These are phyloP conservation scores for Penicillium sp. DNA, from an alignment of 2,329 filamentous ascomycete species.

Conservation along the genomic window DNA sequence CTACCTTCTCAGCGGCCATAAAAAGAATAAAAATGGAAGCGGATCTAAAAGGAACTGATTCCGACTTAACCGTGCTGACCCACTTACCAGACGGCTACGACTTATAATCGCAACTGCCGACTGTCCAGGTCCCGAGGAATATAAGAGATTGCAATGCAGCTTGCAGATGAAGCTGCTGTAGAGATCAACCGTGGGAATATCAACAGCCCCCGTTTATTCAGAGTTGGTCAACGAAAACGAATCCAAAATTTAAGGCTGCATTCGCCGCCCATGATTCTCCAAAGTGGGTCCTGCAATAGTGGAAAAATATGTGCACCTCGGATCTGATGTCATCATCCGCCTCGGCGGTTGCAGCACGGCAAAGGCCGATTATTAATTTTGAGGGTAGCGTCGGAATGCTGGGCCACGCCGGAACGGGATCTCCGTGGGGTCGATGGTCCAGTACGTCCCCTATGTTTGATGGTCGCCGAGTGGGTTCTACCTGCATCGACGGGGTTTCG, in stretches of 20 bases:
- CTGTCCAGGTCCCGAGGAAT: not conserved
- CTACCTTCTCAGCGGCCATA: conserved; percentile 1
- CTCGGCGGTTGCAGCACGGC: not conserved
- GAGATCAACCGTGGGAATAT: not conserved
- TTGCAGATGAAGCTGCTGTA: not conserved
- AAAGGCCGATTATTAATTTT: not conserved
- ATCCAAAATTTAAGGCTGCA: not conserved
- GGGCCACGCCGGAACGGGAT: not conserved
- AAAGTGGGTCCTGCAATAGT: conserved; percentile 3
- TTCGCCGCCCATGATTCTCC: not conserved
- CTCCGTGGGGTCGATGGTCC: no score
- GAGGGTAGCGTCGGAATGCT: not conserved
- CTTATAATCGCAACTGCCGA: conserved; percentile 11
- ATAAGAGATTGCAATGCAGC: not conserved
- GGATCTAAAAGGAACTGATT: conserved; percentile 8
- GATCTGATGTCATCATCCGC: conserved; percentile 11
- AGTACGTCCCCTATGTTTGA: not conserved
- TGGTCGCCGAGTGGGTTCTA: no score
- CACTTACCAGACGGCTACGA: conserved; percentile 16
- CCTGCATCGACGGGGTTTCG: no score
- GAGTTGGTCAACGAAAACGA: not conserved
- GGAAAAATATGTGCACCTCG: conserved; percentile 3
- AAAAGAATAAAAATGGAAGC: conserved; percentile 2
- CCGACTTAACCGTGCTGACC: conserved; percentile 22
- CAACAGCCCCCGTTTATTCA: not conserved